Percentiles rank a stretch among this genome's conserved stretches.
Evolutionary conservation across 768 basidiomycete genomes (phyloP).

Genomic region (Ramaria rubella): DNA sequence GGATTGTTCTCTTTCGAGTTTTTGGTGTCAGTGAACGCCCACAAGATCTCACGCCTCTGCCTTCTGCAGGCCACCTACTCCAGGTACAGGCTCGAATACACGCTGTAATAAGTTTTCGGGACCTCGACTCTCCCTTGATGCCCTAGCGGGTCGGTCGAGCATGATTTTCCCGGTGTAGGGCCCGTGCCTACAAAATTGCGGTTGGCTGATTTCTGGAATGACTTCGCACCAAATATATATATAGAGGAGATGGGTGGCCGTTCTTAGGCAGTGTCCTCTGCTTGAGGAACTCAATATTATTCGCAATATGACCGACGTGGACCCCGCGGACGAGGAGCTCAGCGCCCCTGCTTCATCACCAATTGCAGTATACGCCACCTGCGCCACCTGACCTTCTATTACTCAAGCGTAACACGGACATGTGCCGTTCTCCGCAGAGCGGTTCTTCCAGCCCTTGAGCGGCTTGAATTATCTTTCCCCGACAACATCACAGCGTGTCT

Average conservation of each 20-base stretch:
- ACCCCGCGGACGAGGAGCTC: constrained; percentile 29
- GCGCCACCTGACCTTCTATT: constrained; percentile 73
- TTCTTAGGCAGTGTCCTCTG: constrained; percentile 66
- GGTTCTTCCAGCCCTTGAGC: constrained; percentile 62
- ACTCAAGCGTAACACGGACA: constrained; percentile 60
- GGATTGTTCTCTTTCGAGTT: constrained; percentile 58
- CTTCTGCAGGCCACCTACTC: not conserved
- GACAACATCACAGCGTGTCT: constrained; percentile 69
- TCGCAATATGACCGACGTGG: constrained; percentile 72
- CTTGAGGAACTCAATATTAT: constrained; percentile 73
- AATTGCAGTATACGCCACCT: constrained; percentile 35
- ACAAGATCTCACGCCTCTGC: not conserved
- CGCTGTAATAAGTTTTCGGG: constrained; percentile 53
- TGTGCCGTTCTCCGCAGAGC: constrained; percentile 62
- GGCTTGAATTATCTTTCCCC: constrained; percentile 66
- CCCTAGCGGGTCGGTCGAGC: constrained; percentile 34
- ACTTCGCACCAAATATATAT: constrained; percentile 58
- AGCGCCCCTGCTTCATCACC: constrained; percentile 24
- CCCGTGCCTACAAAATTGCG: constrained; percentile 37
- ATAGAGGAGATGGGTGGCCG: constrained; percentile 53
- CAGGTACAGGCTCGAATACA: not conserved
- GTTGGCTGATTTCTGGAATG: constrained; percentile 75
- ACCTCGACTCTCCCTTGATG: constrained; percentile 65
- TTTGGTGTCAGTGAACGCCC: constrained; percentile 9
- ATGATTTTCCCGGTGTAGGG: constrained; percentile 9